Evolutionary conservation across 495 filamentous ascomycete species (phyloP).

Genomic region (Xanthoparmelia taractica): DNA sequence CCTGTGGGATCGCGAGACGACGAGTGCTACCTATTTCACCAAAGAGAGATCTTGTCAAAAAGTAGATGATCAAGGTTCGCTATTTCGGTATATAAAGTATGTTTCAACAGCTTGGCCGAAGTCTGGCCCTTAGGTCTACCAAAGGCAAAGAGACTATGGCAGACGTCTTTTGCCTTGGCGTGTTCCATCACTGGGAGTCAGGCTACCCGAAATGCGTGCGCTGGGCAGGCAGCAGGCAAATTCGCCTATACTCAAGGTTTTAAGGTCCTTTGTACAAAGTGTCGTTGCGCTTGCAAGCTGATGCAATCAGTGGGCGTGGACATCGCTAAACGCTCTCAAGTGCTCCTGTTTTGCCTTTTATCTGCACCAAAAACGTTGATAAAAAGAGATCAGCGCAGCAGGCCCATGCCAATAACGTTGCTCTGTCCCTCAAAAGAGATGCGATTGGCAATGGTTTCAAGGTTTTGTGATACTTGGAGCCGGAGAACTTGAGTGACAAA

Average conservation of each 20-base stretch:
- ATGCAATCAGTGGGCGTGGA: not conserved
- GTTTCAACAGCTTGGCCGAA: conserved; percentile 9
- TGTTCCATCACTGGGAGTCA: conserved; percentile 6
- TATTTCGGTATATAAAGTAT: too few species aligned
- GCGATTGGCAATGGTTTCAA: conserved; percentile 44
- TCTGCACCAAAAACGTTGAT: conserved; percentile 46
- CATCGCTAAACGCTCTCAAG: not conserved
- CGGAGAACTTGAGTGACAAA: conserved; percentile 49
- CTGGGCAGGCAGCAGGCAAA: too few species aligned
- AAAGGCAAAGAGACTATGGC: conserved; percentile 6
- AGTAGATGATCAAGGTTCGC: too few species aligned
- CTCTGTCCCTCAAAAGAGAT: conserved; percentile 29
- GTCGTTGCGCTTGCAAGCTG: not conserved
- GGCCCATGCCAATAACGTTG: conserved; percentile 12
- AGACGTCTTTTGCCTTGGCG: not conserved
- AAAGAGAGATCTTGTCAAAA: not conserved
- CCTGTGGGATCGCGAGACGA: not conserved
- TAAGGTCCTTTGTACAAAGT: not conserved
- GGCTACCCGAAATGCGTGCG: too few species aligned
- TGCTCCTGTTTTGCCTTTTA: conserved; percentile 27
- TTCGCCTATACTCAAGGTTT: not conserved
- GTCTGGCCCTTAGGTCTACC: not conserved
- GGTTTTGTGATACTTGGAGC: conserved; percentile 44
- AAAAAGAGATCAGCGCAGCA: conserved; percentile 36
- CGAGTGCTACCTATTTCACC: not conserved